These are phyloP conservation scores for Ceratobasidium papillatum DNA, from an alignment of 1,284 basidiomycete species.

Conservation along the genomic window DNA sequence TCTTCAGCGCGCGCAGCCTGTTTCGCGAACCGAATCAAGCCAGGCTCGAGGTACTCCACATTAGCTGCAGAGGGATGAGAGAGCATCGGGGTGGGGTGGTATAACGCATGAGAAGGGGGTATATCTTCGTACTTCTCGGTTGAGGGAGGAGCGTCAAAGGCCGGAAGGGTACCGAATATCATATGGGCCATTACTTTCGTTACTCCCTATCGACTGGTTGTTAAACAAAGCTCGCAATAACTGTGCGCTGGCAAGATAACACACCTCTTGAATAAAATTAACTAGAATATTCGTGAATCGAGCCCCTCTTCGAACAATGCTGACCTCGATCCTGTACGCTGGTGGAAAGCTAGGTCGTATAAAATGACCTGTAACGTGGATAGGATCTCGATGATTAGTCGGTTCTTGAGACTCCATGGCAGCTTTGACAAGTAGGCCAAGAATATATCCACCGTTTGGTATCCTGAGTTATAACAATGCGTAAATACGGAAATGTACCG, in stretches of 20 bases:
- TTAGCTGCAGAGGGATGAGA: conserved; percentile 58
- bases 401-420: conserved; percentile 60
- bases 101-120: conserved; percentile 58
- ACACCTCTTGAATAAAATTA: conserved; percentile 64
- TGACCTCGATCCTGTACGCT: conserved; percentile 61
- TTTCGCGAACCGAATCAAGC: conserved; percentile 53
- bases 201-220: conserved; percentile 53
- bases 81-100: conserved; percentile 63
- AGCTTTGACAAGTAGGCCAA: conserved; percentile 65
- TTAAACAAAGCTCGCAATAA: neutral
- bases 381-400: conserved; percentile 61
- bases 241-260: conserved; percentile 41
- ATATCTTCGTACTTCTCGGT: conserved; percentile 10
- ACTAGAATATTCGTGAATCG: conserved; percentile 64
- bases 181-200: conserved; percentile 61
- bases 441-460: conserved; percentile 61
- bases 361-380: conserved; percentile 68
- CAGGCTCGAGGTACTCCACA: conserved; percentile 44
- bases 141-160: conserved; percentile 42
- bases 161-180: conserved; percentile 63
- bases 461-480: neutral
- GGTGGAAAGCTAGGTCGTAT: conserved; percentile 55
- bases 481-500: neutral
- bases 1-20: conserved; percentile 57
- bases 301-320: conserved; percentile 58